Base-by-base conservation (phyloP, 495 filamentous ascomycete genomes). In the Penicillium macrosclerotiorum region DNA sequence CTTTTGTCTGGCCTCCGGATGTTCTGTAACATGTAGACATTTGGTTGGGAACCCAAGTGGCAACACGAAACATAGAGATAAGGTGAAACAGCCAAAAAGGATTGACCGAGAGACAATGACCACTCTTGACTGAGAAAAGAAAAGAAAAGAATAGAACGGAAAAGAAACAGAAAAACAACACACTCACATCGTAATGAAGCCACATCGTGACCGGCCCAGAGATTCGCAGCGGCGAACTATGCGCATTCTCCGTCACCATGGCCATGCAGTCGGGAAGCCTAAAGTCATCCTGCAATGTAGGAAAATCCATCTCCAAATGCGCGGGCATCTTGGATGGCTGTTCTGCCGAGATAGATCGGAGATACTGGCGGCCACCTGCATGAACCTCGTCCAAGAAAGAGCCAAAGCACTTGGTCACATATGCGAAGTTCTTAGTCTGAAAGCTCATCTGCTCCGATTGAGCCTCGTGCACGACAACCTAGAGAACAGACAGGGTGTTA, bases 191-290 rank as follows among this genome's bases (percentile, higher is more conserved):
- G 70, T 91, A 95, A 63, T 96, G 89, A 19, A 27, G 25, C 25
- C 25, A 27, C 11, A 34, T 89, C 19, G 79, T 83, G 3, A 94
- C 89, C 0, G 80, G 83, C 1, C 89, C 88, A 11, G 88, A 91
- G 31, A 96, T 82, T 19, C 90, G 74, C 18, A 95, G 64, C 0
- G 89, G 83, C 0, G 88, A 89, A 58, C 86, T 93, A 57, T 94
- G 89, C n/a, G 76, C 68, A 50, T 82, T 81, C 17, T 79, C 67
- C 1, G 59, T 59, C 2, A 84, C 80, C n/a, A 76, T 64, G 1
- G 68, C 64, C 19, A 95, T 68, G 37, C 81, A 69, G 8, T 75
- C 60, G 8, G 90, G 88, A 4, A 95, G 66, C 18, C 64, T 56
- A 64, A 95, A 94, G 59, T 94, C 89, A 13, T 65, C 38, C 5